Percentiles rank a stretch among this genome's conserved stretches.
Conservation (phyloP, 352 stramenopile genomes). For the Phytophthora pini region DNA sequence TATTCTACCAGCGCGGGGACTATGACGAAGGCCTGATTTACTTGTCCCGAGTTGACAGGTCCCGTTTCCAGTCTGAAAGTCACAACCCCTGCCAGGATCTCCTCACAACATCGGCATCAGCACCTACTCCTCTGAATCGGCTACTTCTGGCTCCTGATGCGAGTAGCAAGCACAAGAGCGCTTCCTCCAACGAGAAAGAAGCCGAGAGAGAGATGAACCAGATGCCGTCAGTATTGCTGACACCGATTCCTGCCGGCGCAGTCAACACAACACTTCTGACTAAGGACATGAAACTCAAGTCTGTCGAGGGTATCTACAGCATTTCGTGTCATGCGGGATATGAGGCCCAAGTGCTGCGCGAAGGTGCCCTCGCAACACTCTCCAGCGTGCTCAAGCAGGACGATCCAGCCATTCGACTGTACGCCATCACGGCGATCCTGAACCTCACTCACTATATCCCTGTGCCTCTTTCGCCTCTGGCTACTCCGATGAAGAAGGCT, state of each 20-base stretch:
- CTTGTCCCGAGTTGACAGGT: constrained; percentile 80
- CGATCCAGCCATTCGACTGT: constrained; percentile 68
- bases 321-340: constrained; percentile 81
- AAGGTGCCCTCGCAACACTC: constrained; percentile 70
- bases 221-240: constrained; percentile 24
- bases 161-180: constrained; percentile 29
- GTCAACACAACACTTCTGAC: constrained; percentile 45
- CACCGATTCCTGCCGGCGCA: constrained; percentile 8
- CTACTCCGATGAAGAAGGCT: constrained; percentile 31
- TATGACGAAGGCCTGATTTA: constrained; percentile 91
- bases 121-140: constrained; percentile 53
- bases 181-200: constrained; percentile 22
- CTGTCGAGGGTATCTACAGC: constrained; percentile 78
- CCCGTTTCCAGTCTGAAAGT: constrained; percentile 62
- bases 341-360: constrained; percentile 73
- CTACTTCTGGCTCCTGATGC: constrained; percentile 42
- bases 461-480: constrained; percentile 14
- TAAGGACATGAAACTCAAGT: constrained; percentile 80
- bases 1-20: constrained; percentile 87
- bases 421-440: constrained; percentile 71
- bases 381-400: constrained; percentile 72
- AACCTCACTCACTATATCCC: constrained; percentile 63
- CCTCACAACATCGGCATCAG: constrained; percentile 46
- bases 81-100: constrained; percentile 67
- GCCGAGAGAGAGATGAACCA: constrained; percentile 33